Evolutionary conservation across 192 early-diverging fungal genomes (phyloP), one percentile per base, ranked within the genome.

Genomic region (Podila epigama): DNA sequence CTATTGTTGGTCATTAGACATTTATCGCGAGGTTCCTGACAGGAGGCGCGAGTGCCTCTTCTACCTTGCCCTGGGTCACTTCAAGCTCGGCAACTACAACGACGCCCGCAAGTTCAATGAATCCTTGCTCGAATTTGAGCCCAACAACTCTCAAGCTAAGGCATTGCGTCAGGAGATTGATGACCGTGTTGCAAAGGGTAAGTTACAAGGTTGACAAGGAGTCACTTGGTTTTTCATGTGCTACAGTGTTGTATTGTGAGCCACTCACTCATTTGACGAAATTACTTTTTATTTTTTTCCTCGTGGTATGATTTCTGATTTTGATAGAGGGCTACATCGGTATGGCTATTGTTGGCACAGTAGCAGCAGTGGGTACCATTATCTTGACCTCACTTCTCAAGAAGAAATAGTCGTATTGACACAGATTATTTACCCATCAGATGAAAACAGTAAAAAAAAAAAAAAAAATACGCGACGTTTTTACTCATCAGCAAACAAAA

Each of bases 31-130:
- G 40, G 81, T 91, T 22, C 90, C 91, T 3, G 88, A 92, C 60
- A 88, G 97, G 60, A 86, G 91, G 63, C 87, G 97, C 40, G 97
- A 99, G 81, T 99, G 97, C 68, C 84, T 97, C 32, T 99, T 96
- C 79, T 99, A 97, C 68, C 69, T 99, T 52, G 93, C 94, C 4
- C 79, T 99, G 18, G 97, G 95, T 9, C 87, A 95, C 75, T 97
- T 89, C 86, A 96, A 95, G 78, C 85, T 96, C 61, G 91, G 92
- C n/a, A 90, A 93, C 66, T 98, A 94, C 70, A 81, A 79, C 39
- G 89, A 91, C 65, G 94, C 96, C 1, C 83, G 90, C 37, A 86
- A 90, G n/a, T 92, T 86, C 75, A 94, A 92, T 69, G 89, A 94
- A 36, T 85, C 87, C 51, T 85, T 98, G n/a, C 69, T 98, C 62